Conservation (phyloP, 1,139 yeast species). For the Debaryomyces nepalensis region DNA sequence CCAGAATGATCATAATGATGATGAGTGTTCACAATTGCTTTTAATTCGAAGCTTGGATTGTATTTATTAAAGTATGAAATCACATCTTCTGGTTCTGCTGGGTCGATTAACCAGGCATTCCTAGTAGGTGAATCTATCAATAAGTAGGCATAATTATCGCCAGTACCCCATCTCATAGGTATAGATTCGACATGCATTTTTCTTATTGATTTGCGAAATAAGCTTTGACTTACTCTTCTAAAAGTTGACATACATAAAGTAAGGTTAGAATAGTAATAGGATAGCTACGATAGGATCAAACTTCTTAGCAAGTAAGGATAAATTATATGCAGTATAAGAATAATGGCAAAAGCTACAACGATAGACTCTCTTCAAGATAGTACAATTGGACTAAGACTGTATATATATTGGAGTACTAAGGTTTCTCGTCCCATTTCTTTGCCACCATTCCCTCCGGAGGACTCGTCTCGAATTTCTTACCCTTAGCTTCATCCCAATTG, state of each 20-base stretch:
- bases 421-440: conserved; percentile 41
- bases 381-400: too few species aligned
- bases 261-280: too few species aligned
- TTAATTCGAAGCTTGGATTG: conserved; percentile 46
- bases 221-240: conserved; percentile 1
- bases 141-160: conserved; percentile 88
- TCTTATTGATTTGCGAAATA: conserved; percentile 27
- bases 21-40: conserved; percentile 90
- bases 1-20: conserved; percentile 96
- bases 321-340: conserved; percentile 4
- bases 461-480: conserved; percentile 64
- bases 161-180: conserved; percentile 95
- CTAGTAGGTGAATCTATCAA: conserved; percentile 69
- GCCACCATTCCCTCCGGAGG: conserved; percentile 79
- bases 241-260: not conserved
- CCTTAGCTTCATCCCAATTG: conserved; percentile 88
- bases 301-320: not conserved
- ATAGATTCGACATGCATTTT: conserved; percentile 80
- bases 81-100: conserved; percentile 80
- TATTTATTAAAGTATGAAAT: conserved; percentile 27
- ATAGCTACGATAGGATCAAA: not conserved
- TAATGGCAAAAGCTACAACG: too few species aligned
- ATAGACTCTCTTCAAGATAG: too few species aligned
- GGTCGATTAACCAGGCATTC: conserved; percentile 86
- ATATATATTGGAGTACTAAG: not conserved